Percentiles rank a stretch among this genome's conserved stretches.
phyloP scores from a whole-genome alignment of 352 stramenopile species.

The Globisporangium middletonii region DNA sequence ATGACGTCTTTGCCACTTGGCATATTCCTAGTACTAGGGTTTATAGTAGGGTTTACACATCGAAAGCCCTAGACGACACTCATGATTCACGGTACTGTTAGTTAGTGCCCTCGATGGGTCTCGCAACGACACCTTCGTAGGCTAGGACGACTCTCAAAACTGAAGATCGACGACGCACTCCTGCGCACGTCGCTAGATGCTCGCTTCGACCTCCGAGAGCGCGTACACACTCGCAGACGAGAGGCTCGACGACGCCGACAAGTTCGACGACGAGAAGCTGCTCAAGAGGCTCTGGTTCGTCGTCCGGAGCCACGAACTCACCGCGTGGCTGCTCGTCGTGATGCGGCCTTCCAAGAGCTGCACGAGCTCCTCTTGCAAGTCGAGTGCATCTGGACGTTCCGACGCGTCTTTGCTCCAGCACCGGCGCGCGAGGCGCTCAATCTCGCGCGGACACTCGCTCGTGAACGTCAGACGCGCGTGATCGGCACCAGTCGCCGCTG shows the following conservation, averaged over 20 bases:
- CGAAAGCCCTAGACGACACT: no score
- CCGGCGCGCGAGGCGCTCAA: conserved; percentile 11
- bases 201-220: conserved; percentile 23
- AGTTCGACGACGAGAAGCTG: conserved; percentile 40
- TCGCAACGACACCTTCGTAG: no score
- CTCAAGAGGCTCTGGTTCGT: conserved; percentile 35
- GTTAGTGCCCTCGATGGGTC: no score
- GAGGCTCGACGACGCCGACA: conserved; percentile 33
- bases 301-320: conserved; percentile 47
- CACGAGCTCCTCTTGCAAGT: conserved; percentile 71
- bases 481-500: no score
- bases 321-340: conserved; percentile 32
- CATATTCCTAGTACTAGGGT: no score
- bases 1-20: no score
- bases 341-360: conserved; percentile 59
- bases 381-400: conserved; percentile 49
- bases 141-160: no score
- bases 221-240: conserved; percentile 32
- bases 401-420: conserved; percentile 54
- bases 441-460: conserved; percentile 45
- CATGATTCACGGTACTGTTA: no score
- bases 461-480: conserved; percentile 29
- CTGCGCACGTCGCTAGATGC: conserved; percentile 14
- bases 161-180: no score
- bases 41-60: no score